Conservation (phyloP, 192 early-diverging fungal species). For the Entomortierella beljakovae region DNA sequence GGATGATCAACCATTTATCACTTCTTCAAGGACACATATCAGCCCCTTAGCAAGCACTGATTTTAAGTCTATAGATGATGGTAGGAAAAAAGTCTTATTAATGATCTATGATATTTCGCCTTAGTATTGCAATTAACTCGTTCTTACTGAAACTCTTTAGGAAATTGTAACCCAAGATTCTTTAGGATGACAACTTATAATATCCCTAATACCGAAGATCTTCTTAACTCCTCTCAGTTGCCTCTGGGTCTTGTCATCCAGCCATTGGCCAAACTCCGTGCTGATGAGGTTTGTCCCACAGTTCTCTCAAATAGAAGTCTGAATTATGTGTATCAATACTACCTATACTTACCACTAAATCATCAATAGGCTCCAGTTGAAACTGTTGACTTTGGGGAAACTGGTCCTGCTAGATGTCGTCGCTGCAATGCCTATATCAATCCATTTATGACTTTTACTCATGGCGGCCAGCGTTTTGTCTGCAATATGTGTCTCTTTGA, state of each 20-base stretch:
- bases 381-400: conserved; percentile 85
- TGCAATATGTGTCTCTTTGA: conserved; percentile 95
- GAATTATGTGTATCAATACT: no score
- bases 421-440: conserved; percentile 97
- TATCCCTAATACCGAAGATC: conserved; percentile 85
- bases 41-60: conserved; percentile 86
- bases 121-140: not conserved
- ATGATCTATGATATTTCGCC: not conserved
- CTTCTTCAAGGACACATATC: conserved; percentile 68
- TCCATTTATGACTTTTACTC: conserved; percentile 86
- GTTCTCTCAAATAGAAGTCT: not conserved
- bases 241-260: conserved; percentile 92
- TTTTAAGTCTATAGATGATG: conserved; percentile 90
- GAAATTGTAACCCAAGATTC: conserved; percentile 92
- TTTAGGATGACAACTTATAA: conserved; percentile 91
- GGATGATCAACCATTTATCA: conserved; percentile 76
- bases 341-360: not conserved
- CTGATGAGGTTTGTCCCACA: conserved; percentile 68
- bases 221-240: conserved; percentile 80
- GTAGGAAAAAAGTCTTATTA: conserved; percentile 25
- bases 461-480: conserved; percentile 91
- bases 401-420: conserved; percentile 89
- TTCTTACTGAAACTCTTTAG: conserved; percentile 26
- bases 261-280: conserved; percentile 86
- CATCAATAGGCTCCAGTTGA: conserved; percentile 69